Conservation (phyloP, 75 land plant species). For the Cryptomeria japonica region DNA sequence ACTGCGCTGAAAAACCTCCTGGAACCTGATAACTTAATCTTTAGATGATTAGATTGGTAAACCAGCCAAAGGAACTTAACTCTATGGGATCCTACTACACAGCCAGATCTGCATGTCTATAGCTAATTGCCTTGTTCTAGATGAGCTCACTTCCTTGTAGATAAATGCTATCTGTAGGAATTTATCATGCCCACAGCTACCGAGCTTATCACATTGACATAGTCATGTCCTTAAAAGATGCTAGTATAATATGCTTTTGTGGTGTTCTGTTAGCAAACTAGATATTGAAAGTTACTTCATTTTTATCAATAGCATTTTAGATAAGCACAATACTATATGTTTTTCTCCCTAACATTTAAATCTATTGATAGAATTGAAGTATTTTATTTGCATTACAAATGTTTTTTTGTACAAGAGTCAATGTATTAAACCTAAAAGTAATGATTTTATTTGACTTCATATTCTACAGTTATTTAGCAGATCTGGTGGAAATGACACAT, state of each 20-base stretch:
- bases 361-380: not conserved
- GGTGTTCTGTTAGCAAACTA: not conserved
- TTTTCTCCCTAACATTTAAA: not conserved
- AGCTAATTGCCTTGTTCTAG: not conserved
- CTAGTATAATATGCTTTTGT: not conserved
- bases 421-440: not conserved
- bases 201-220: too few relatives aligned
- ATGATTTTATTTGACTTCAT: constrained; percentile 11
- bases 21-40: not conserved
- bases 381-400: not conserved
- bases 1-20: not conserved
- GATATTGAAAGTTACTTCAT: not conserved
- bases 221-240: not conserved
- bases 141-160: not conserved
- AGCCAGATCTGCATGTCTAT: not conserved
- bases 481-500: constrained; percentile 83
- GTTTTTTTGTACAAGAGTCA: not conserved
- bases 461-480: constrained; percentile 75
- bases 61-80: not conserved
- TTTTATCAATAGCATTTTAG: not conserved
- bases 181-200: not conserved
- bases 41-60: not conserved
- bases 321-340: not conserved
- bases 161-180: not conserved
- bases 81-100: not conserved